Percentiles rank a stretch among this genome's conserved stretches.
Conservation (phyloP, 2,329 filamentous ascomycete genomes). For the Elsinoe perseae region DNA sequence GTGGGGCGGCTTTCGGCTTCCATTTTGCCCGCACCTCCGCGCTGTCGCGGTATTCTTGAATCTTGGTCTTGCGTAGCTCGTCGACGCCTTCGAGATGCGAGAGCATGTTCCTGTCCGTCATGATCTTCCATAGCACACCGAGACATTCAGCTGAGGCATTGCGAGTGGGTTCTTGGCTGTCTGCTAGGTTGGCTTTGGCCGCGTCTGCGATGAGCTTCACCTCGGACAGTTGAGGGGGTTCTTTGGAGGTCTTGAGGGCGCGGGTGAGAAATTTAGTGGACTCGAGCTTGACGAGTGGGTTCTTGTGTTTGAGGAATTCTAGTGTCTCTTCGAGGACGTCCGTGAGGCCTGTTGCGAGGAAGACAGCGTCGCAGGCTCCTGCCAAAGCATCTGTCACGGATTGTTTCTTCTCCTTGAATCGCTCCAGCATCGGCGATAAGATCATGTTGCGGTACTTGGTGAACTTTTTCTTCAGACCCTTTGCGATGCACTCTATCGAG, state of each 20-base stretch:
- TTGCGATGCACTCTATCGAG: conserved; percentile 82
- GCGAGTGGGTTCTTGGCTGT: conserved; percentile 77
- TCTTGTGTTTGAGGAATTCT: conserved; percentile 83
- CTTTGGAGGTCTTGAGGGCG: conserved; percentile 71
- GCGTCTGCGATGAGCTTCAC: conserved; percentile 79
- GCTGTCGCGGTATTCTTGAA: conserved; percentile 81
- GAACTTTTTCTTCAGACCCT: conserved; percentile 71
- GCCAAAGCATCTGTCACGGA: conserved; percentile 81
- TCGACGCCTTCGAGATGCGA: conserved; percentile 86
- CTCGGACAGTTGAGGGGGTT: conserved; percentile 77
- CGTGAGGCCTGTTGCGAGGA: conserved; percentile 58
- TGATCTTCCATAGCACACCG: conserved; percentile 96
- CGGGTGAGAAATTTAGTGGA: conserved; percentile 90
- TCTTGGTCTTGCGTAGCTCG: conserved; percentile 89
- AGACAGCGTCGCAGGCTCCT: conserved; percentile 68
- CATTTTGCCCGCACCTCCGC: conserved; percentile 84
- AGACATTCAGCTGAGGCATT: conserved; percentile 86
- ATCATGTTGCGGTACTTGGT: conserved; percentile 71
- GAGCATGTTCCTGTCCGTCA: conserved; percentile 92
- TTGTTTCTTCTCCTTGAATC: conserved; percentile 94
- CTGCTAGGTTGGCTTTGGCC: conserved; percentile 80
- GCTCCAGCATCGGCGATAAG: conserved; percentile 85
- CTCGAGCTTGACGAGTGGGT: conserved; percentile 94
- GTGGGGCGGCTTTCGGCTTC: conserved; percentile 70
- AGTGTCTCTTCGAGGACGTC: conserved; percentile 90